Conservation (phyloP, 2,329 filamentous ascomycete genomes). For the Coniochaeta ligniaria region DNA sequence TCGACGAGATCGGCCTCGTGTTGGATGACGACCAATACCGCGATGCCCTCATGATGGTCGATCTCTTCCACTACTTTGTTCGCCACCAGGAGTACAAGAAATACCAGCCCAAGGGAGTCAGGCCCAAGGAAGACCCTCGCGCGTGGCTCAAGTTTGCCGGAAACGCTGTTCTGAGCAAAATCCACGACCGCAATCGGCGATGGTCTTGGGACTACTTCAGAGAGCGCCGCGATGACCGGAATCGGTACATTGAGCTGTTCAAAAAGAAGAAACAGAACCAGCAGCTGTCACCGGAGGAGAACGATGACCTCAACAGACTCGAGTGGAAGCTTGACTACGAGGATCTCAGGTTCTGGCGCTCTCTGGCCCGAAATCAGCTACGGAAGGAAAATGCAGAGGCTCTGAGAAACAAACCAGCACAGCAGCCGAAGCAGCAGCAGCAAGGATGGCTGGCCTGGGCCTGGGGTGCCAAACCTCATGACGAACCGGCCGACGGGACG, state of each 20-base stretch:
- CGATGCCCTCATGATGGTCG: slow-evolving; percentile 94
- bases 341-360: slow-evolving; percentile 95
- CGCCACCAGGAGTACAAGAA: slow-evolving; percentile 96
- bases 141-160: slow-evolving; percentile 93
- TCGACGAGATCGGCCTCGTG: slow-evolving; percentile 97
- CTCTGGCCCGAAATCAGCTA: slow-evolving; percentile 84
- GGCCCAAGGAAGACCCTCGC: slow-evolving; percentile 79
- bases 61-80: slow-evolving; percentile 97
- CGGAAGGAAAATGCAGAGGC: slow-evolving; percentile 90
- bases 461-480: slow-evolving; percentile 65
- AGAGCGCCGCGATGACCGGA: slow-evolving; percentile 83
- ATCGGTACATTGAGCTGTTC: slow-evolving; percentile 86
- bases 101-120: slow-evolving; percentile 72
- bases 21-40: slow-evolving; percentile 96
- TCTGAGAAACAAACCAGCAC: slow-evolving; percentile 54
- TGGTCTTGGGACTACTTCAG: slow-evolving; percentile 98
- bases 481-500: slow-evolving; percentile 37
- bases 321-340: slow-evolving; percentile 90
- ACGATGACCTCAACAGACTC: slow-evolving; percentile 63
- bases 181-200: slow-evolving; percentile 83
- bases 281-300: slow-evolving; percentile 64
- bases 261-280: slow-evolving; percentile 82
- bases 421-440: slow-evolving; percentile 50
- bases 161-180: slow-evolving; percentile 82
- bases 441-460: slow-evolving; percentile 90